Conservation (phyloP, 2,329 filamentous ascomycete genomes). For the Aspergillus viridinutans region DNA sequence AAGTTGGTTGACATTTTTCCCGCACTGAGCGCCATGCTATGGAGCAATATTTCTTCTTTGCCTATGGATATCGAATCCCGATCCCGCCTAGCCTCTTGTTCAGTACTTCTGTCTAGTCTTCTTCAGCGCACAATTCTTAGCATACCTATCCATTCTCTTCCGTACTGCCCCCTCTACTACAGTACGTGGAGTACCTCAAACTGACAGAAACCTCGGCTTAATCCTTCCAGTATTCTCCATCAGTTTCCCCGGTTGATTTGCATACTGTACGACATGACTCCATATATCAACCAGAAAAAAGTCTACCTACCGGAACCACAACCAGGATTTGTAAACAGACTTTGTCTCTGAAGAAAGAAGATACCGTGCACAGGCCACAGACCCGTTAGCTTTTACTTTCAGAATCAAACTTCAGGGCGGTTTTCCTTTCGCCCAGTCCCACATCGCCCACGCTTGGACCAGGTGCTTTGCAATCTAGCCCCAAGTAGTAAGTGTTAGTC, state of each 20-base stretch:
- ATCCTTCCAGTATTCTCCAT: neutral
- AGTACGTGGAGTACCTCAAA: neutral
- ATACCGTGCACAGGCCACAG: constrained; percentile 1
- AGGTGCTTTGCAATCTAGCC: neutral
- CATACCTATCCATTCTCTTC: neutral
- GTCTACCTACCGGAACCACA: neutral
- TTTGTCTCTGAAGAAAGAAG: neutral
- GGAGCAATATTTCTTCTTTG: too few relatives aligned
- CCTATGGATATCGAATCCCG: neutral
- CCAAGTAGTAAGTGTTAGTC: neutral
- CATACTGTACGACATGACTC: neutral
- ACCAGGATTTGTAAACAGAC: neutral
- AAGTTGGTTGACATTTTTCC: neutral
- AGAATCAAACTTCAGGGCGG: constrained; percentile 2
- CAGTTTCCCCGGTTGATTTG: neutral
- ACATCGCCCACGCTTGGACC: constrained; percentile 12
- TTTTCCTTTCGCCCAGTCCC: constrained; percentile 7
- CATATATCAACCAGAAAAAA: neutral
- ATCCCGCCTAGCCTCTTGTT: neutral
- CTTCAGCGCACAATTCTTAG: neutral
- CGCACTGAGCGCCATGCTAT: too few relatives aligned
- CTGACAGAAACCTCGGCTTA: neutral
- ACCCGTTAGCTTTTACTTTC: neutral
- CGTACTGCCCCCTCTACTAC: neutral
- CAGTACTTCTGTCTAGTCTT: neutral